Evolutionary conservation across 495 filamentous ascomycete genomes (phyloP), one percentile per base, ranked within the genome.

Genomic region (Penicillium riverlandense): DNA sequence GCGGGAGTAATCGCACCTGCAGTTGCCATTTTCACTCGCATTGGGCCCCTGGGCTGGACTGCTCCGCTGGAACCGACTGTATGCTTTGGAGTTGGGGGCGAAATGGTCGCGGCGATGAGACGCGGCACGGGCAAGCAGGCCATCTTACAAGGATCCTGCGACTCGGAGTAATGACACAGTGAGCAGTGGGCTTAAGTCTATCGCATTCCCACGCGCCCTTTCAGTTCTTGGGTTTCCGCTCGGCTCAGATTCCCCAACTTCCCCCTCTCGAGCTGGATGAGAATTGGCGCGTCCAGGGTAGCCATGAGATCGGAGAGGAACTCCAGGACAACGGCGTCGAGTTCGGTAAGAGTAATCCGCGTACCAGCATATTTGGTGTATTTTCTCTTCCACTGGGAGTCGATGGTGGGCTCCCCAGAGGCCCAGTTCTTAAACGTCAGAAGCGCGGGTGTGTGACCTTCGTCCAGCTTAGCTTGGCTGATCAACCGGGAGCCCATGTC

Each of bases 401-500:
- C 29, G 7, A 35, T 45, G 6, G 27, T 39, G 4, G 10, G 32
- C 8, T 52, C 48, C 5, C 16, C 14, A 10, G 46, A 45, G 22
- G 28, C 31, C 67, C 66, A 71, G 7, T 22, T 22, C 22, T 22
- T 22, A 6, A 22, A 22, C 0, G 22, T 22, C 22, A 22, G 22
- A 22, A 22, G 22, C 22, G 22, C 22, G 6, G 22, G 22, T 22
- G n/a, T 34, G 11, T 65, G 53, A 35, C 69, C 67, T 43, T 74
- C 70, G 51, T 80, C 76, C 7, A 75, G 33, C 4, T 56, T 59
- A 6, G 76, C 71, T 38, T 80, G 75, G 9, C 71, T 49, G 58
- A 78, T 70, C 46, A 74, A 75, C 15, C 67, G 64, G 0, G 59
- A 67, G 1, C 69, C 65, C 7, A 76, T 50, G 9, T 70, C 58